Conservation (phyloP, 2,329 filamentous ascomycete genomes). For the Thielaviopsis euricoi region DNA sequence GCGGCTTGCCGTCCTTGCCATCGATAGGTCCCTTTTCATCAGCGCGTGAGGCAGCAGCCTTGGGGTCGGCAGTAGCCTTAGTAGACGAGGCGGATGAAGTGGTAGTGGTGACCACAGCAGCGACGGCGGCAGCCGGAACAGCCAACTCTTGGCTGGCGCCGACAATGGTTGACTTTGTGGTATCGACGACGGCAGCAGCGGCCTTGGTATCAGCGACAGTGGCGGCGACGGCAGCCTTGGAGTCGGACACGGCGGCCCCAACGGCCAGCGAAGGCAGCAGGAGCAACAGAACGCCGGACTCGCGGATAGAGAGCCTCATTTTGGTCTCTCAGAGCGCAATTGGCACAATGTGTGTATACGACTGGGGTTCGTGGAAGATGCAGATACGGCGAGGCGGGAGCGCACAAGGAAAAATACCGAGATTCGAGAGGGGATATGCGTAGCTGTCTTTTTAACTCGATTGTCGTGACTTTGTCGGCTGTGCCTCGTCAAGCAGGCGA, state of each 20-base stretch:
- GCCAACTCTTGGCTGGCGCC: slow-evolving; percentile 16
- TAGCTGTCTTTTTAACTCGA: neutral
- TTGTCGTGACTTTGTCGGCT: neutral
- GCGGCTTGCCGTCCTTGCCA: slow-evolving; percentile 84
- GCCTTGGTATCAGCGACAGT: neutral
- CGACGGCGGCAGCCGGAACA: neutral
- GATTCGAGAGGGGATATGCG: neutral
- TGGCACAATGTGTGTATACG: neutral
- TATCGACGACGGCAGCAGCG: neutral
- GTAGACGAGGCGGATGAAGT: neutral
- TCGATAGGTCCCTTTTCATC: slow-evolving; percentile 77
- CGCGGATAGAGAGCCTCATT: slow-evolving; percentile 10
- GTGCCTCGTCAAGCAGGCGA: neutral
- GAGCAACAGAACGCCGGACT: slow-evolving; percentile 9
- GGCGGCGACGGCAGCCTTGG: neutral
- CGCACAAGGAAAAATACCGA: neutral
- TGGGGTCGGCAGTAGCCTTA: slow-evolving; percentile 1
- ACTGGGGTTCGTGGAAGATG: neutral
- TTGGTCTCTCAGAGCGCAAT: neutral
- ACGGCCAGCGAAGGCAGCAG: slow-evolving; percentile 11
- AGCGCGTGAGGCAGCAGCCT: slow-evolving; percentile 4
- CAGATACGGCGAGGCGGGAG: neutral
- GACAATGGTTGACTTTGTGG: slow-evolving; percentile 22
- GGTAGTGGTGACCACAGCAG: slow-evolving; percentile 1
- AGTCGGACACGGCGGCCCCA: slow-evolving; percentile 6